Conservation (phyloP, 2,329 filamentous ascomycete genomes). For the Aspergillus fumigatiaffinis region DNA sequence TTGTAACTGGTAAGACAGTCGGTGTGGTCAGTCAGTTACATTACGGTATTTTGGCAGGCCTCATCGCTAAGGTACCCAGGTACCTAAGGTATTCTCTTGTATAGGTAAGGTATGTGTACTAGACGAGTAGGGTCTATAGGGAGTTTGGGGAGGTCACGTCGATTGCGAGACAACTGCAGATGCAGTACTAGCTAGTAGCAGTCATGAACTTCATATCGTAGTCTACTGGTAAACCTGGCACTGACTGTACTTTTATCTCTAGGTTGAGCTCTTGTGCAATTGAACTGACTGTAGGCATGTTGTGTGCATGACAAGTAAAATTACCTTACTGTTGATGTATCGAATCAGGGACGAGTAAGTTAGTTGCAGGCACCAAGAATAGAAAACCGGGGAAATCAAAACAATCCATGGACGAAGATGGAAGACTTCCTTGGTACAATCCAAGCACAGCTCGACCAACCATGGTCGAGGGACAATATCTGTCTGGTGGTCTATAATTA, state of each 20-base stretch:
- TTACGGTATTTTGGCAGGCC: neutral
- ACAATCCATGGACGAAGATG: neutral
- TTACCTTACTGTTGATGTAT: neutral
- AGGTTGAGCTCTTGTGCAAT: no score
- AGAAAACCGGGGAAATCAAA: neutral
- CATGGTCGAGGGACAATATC: neutral
- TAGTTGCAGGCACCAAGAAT: neutral
- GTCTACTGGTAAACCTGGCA: neutral
- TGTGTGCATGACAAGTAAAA: neutral
- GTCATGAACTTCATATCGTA: no score
- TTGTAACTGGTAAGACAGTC: neutral
- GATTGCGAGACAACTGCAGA: neutral
- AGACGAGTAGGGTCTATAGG: neutral
- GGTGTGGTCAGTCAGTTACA: no score
- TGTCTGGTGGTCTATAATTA: neutral
- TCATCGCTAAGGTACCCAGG: no score
- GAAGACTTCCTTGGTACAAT: neutral
- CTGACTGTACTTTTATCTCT: neutral
- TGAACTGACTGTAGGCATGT: no score
- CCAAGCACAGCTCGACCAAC: neutral
- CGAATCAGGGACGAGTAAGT: neutral
- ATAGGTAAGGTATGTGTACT: neutral
- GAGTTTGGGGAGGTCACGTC: no score
- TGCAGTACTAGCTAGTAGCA: no score
- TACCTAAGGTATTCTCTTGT: neutral